A percentile compares a stretch with the other conserved stretches of the same genome.
Conservation (phyloP, 345 rosid genomes). For the Eucalyptus decipiens region DNA sequence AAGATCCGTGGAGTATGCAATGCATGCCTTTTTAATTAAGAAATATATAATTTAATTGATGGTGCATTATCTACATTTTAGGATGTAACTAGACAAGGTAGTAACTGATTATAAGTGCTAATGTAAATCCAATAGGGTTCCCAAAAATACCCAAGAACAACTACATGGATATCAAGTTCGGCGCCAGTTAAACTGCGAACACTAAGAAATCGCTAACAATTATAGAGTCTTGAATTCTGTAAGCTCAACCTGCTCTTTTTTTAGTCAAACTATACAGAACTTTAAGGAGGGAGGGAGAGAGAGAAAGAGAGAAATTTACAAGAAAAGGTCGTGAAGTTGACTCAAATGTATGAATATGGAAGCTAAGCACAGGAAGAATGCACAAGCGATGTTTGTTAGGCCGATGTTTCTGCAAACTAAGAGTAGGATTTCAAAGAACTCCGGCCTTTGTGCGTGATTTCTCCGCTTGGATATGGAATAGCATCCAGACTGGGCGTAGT, state of each 20-base stretch:
- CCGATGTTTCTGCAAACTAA: slow-evolving; percentile 22
- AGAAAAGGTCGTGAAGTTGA: neutral
- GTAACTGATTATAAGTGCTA: neutral
- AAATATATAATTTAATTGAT: neutral
- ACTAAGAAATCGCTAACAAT: neutral
- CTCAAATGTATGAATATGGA: slow-evolving; percentile 19
- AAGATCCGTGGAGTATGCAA: neutral
- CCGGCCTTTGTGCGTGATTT: neutral
- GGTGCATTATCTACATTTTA: neutral
- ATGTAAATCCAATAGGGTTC: neutral
- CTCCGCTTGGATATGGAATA: slow-evolving; percentile 1
- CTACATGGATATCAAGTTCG: neutral
- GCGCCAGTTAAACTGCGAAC: neutral
- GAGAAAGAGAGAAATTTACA: neutral
- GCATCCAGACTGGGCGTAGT: slow-evolving; percentile 1
- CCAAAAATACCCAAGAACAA: neutral
- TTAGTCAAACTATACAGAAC: neutral
- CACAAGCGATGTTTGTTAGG: slow-evolving; percentile 14
- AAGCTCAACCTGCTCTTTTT: neutral
- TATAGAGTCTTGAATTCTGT: neutral
- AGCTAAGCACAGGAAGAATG: slow-evolving; percentile 22
- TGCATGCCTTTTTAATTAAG: neutral
- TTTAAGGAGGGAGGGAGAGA: neutral
- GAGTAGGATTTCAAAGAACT: slow-evolving; percentile 12
- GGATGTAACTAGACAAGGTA: neutral